phyloP scores from a whole-genome alignment of 2,329 filamentous ascomycete genomes.

The Elsinoe australis region DNA sequence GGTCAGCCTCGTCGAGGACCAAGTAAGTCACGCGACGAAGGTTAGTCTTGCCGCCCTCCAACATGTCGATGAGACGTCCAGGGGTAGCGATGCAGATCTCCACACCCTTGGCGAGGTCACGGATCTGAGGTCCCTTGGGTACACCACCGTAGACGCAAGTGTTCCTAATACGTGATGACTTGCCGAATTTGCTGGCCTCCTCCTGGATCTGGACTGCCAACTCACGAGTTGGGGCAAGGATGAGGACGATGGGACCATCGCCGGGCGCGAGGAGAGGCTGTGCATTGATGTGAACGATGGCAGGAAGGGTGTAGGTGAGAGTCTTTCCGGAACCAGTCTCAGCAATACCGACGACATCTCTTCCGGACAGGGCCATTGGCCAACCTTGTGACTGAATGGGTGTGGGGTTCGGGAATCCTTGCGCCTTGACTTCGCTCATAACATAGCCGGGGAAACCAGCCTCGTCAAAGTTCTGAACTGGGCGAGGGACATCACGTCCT shows the following conservation, averaged over 20 bases:
- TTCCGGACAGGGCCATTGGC: conserved; percentile 97
- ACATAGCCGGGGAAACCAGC: conserved; percentile 95
- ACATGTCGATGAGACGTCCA: conserved; percentile 95
- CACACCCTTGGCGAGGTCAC: conserved; percentile 87
- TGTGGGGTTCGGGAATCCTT: conserved; percentile 88
- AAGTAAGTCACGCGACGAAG: conserved; percentile 95
- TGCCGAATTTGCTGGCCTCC: conserved; percentile 97
- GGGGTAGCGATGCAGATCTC: conserved; percentile 98
- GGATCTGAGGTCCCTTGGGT: conserved; percentile 92
- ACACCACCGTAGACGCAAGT: conserved; percentile 99
- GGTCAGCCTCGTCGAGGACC: conserved; percentile 96
- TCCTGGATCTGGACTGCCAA: conserved; percentile 97
- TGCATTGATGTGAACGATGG: conserved; percentile 99
- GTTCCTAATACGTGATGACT: conserved; percentile 95
- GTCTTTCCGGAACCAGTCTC: conserved; percentile 99
- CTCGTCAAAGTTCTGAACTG: conserved; percentile 95
- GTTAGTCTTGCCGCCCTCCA: conserved; percentile 96
- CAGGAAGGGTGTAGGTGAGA: conserved; percentile 92
- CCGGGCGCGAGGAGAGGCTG: conserved; percentile 92
- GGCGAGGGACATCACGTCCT: conserved; percentile 76
- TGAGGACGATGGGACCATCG: conserved; percentile 92
- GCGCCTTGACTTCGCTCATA: conserved; percentile 96
- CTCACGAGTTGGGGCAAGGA: conserved; percentile 94
- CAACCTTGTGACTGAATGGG: conserved; percentile 97
- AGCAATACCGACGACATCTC: conserved; percentile 97